A percentile compares a stretch with the other conserved stretches of the same genome.
Conservation (phyloP, 2,329 filamentous ascomycete species). For the Curvularia verruculosa region DNA sequence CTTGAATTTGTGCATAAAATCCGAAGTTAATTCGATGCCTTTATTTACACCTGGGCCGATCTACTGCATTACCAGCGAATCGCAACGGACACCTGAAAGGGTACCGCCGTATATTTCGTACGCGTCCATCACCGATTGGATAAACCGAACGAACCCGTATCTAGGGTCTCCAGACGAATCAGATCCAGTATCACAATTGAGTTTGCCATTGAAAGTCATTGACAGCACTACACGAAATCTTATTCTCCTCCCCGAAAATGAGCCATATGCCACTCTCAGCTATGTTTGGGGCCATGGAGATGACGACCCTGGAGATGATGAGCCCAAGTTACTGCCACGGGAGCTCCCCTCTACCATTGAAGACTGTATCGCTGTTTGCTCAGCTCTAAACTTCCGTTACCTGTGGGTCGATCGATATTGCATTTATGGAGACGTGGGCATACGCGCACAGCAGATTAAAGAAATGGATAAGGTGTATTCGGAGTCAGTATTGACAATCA, state of each 20-base stretch:
- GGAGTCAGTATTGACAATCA: not conserved
- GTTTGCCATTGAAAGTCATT: not conserved
- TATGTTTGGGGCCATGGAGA: constrained; percentile 17
- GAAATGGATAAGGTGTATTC: not conserved
- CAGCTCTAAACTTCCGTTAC: not conserved
- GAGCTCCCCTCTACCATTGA: constrained; percentile 1
- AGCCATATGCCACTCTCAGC: constrained; percentile 14
- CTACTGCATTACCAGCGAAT: not conserved
- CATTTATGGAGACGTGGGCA: not conserved
- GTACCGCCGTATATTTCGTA: not conserved
- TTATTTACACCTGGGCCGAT: not conserved
- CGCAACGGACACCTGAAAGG: not conserved
- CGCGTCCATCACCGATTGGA: not conserved
- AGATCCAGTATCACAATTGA: not conserved
- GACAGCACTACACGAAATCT: not conserved
- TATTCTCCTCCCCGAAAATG: not conserved
- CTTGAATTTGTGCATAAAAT: too few relatives aligned
- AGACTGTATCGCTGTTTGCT: not conserved
- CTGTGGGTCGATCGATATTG: constrained; percentile 8
- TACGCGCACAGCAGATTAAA: not conserved
- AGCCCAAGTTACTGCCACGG: not conserved
- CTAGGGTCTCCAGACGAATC: not conserved
- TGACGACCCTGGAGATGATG: not conserved
- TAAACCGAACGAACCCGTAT: not conserved
- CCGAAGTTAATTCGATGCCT: too few relatives aligned